Evolutionary conservation across 2,329 filamentous ascomycete genomes (phyloP).

Genomic region (Cordyceps cateniannulata): DNA sequence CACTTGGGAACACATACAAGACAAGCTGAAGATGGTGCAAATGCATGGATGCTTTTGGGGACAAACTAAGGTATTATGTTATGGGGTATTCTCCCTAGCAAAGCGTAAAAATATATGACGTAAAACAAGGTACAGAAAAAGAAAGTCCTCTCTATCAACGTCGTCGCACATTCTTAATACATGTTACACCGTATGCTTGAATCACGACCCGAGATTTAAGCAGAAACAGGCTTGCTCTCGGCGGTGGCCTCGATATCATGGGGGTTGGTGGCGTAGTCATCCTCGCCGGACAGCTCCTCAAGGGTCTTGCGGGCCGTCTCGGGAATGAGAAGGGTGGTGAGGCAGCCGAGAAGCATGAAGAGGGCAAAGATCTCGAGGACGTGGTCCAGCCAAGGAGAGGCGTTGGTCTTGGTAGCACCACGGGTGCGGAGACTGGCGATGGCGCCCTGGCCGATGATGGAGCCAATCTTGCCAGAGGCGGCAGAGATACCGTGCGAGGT

Average conservation of each 20-base stretch:
- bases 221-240: background rate
- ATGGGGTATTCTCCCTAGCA: background rate
- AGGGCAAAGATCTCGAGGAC: slow-evolving; percentile 68
- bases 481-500: slow-evolving; percentile 53
- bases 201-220: background rate
- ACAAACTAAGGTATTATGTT: slow-evolving; percentile 5
- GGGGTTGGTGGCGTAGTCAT: slow-evolving; percentile 13
- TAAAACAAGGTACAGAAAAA: background rate
- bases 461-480: slow-evolving; percentile 48
- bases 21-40: too few species aligned
- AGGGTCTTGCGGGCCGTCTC: slow-evolving; percentile 71
- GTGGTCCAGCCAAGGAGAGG: slow-evolving; percentile 65
- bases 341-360: slow-evolving; percentile 68
- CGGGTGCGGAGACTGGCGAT: slow-evolving; percentile 47
- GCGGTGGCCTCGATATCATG: background rate
- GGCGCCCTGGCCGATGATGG: slow-evolving; percentile 51
- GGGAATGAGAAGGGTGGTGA: slow-evolving; percentile 63
- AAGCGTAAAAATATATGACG: background rate
- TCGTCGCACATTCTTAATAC: background rate
- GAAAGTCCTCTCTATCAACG: background rate
- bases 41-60: background rate
- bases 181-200: background rate
- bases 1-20: background rate
- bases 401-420: slow-evolving; percentile 32
- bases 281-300: slow-evolving; percentile 48